These are phyloP conservation scores for Xylaria nigripes DNA, from an alignment of 495 filamentous ascomycete genomes.

Conservation along the genomic window DNA sequence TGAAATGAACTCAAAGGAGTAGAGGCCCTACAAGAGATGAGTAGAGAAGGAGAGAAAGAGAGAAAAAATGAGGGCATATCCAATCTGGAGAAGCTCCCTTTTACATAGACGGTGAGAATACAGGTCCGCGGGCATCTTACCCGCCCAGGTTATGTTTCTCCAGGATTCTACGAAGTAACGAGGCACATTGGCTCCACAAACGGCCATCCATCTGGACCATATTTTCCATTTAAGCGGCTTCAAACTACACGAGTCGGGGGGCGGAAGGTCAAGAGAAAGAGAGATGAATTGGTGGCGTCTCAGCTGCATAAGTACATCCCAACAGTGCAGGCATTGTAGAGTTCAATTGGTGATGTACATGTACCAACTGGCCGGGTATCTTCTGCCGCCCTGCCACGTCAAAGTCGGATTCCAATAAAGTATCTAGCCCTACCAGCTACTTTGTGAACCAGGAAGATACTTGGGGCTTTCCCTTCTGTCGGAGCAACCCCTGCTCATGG, in stretches of 20 bases:
- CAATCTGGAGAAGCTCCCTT: not conserved
- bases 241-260: not conserved
- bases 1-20: constrained; percentile 25
- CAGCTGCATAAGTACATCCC: not conserved
- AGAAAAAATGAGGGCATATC: constrained; percentile 7
- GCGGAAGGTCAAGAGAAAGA: not conserved
- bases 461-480: not conserved
- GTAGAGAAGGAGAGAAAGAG: constrained; percentile 11
- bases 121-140: not conserved
- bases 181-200: not conserved
- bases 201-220: not conserved
- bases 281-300: not conserved
- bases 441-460: not conserved
- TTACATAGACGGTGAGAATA: not conserved
- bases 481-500: constrained; percentile 17
- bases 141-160: not conserved
- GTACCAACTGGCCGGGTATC: too few relatives aligned
- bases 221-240: not conserved
- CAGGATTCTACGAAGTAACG: not conserved
- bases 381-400: too few relatives aligned
- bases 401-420: constrained; percentile 1
- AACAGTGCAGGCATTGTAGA: not conserved
- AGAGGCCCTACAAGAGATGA: constrained; percentile 18
- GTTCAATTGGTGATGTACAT: too few relatives aligned
- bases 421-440: not conserved